These are phyloP conservation scores for Suillus discolor DNA, from an alignment of 768 basidiomycete genomes.

Conservation along the genomic window DNA sequence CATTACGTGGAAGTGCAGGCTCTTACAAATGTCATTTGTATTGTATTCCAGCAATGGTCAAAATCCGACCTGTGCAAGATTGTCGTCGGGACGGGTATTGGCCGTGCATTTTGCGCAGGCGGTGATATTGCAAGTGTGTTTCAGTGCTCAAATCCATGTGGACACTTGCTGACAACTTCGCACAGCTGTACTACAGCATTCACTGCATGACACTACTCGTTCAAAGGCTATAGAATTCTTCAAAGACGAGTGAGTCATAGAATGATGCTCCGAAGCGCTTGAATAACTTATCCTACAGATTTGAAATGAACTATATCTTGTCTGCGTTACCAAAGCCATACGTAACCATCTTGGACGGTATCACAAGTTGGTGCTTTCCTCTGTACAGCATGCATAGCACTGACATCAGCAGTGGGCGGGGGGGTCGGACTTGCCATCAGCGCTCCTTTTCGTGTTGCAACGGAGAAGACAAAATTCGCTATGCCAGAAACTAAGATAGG, in stretches of 20 bases:
- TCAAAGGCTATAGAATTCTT: slow-evolving; percentile 83
- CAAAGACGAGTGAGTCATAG: slow-evolving; percentile 73
- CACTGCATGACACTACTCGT: slow-evolving; percentile 52
- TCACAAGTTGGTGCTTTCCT: slow-evolving; percentile 67
- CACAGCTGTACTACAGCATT: slow-evolving; percentile 59
- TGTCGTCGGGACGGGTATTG: slow-evolving; percentile 71
- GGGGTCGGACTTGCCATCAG: slow-evolving; percentile 86
- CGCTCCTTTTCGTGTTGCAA: slow-evolving; percentile 90
- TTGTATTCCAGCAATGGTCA: slow-evolving; percentile 64
- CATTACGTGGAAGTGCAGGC: not conserved
- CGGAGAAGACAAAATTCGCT: slow-evolving; percentile 87
- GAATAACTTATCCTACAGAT: slow-evolving; percentile 46
- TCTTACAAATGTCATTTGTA: slow-evolving; percentile 14
- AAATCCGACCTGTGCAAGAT: slow-evolving; percentile 68
- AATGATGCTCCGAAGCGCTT: slow-evolving; percentile 8
- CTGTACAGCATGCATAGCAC: slow-evolving; percentile 13
- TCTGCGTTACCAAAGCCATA: slow-evolving; percentile 84
- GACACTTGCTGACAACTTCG: slow-evolving; percentile 10
- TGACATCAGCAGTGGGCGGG: slow-evolving; percentile 76
- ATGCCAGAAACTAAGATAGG: slow-evolving; percentile 98
- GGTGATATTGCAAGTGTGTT: slow-evolving; percentile 89
- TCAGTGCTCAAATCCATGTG: slow-evolving; percentile 8
- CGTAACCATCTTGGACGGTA: slow-evolving; percentile 86
- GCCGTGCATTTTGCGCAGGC: slow-evolving; percentile 89
- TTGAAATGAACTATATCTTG: slow-evolving; percentile 76